Conservation (phyloP, 73 alveolate genomes). For the Uronychia binucleata region DNA sequence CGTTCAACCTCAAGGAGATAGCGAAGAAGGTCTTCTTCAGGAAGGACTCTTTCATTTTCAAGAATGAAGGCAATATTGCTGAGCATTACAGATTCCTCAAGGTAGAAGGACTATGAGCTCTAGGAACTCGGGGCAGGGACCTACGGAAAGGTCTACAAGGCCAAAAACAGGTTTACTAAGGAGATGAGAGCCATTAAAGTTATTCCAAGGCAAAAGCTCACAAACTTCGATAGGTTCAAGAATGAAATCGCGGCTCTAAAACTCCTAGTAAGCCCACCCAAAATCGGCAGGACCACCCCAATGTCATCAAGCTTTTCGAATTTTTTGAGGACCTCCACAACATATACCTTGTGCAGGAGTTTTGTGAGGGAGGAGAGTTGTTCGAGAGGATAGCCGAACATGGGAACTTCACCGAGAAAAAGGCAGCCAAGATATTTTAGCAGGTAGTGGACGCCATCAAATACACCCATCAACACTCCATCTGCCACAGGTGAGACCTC, state of each 20-base stretch:
- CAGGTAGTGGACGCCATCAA: constrained; percentile 72
- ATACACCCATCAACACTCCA: constrained; percentile 69
- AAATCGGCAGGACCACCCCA: constrained; percentile 55
- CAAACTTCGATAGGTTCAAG: constrained; percentile 45
- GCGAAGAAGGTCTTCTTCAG: not conserved
- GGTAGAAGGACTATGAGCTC: not conserved
- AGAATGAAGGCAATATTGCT: not conserved
- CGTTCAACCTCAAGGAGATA: not conserved
- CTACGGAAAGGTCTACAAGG: constrained; percentile 43
- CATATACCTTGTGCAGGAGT: constrained; percentile 57
- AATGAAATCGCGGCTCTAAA: constrained; percentile 55
- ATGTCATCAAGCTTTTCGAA: constrained; percentile 59
- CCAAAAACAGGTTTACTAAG: constrained; percentile 16
- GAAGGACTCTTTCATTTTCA: constrained; percentile 4
- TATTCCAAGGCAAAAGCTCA: constrained; percentile 34
- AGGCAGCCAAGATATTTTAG: constrained; percentile 60
- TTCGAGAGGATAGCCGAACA: constrained; percentile 72
- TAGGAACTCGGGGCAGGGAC: constrained; percentile 45
- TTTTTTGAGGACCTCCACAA: constrained; percentile 44
- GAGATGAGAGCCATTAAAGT: constrained; percentile 41
- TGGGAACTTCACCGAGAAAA: constrained; percentile 68
- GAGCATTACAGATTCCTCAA: constrained; percentile 4
- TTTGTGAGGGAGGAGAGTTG: constrained; percentile 82
- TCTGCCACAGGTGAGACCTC: constrained; percentile 58
- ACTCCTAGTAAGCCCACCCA: constrained; percentile 1